A percentile compares a stretch with the other conserved stretches of the same genome.
These are phyloP conservation scores for Xylaria sp. DNA, from an alignment of 2,329 filamentous ascomycete species.

Conservation along the genomic window DNA sequence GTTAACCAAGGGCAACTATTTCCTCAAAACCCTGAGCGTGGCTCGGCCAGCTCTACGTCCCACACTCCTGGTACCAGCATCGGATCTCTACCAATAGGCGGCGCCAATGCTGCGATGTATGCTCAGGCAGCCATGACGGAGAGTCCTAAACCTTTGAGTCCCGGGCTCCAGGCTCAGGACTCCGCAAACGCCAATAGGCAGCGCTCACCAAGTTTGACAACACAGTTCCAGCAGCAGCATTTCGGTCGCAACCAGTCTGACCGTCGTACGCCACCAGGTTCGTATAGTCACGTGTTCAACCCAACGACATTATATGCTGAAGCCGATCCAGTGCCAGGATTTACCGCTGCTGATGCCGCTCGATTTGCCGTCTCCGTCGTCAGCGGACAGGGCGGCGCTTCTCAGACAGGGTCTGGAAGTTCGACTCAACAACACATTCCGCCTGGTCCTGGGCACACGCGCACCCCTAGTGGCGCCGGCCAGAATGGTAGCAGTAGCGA, in stretches of 20 bases:
- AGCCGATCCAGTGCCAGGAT: constrained; percentile 46
- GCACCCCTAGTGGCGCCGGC: constrained; percentile 61
- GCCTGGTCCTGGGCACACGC: constrained; percentile 44
- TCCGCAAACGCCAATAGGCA: constrained; percentile 64
- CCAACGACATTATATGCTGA: constrained; percentile 44
- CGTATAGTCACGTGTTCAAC: constrained; percentile 51
- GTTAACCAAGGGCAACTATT: constrained; percentile 67
- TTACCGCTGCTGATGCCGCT: constrained; percentile 48
- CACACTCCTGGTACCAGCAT: constrained; percentile 63
- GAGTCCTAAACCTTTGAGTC: constrained; percentile 85
- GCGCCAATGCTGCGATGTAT: constrained; percentile 67
- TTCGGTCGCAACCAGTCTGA: constrained; percentile 68
- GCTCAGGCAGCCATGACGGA: constrained; percentile 81
- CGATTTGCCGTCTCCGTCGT: constrained; percentile 46
- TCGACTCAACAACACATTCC: constrained; percentile 40
- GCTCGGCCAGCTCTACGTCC: constrained; percentile 66
- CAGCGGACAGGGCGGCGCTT: constrained; percentile 37
- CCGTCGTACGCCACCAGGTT: constrained; percentile 65
- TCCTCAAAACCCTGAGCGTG: constrained; percentile 69
- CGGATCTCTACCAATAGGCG: constrained; percentile 60
- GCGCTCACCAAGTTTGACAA: constrained; percentile 72
- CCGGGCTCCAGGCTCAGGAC: constrained; percentile 65
- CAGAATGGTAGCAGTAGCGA: constrained; percentile 67
- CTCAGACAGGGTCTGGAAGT: constrained; percentile 44
- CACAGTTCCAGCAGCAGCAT: constrained; percentile 73